These are phyloP conservation scores for Fraxinus platypoda DNA, from an alignment of 305 asterid species.

Conservation along the genomic window DNA sequence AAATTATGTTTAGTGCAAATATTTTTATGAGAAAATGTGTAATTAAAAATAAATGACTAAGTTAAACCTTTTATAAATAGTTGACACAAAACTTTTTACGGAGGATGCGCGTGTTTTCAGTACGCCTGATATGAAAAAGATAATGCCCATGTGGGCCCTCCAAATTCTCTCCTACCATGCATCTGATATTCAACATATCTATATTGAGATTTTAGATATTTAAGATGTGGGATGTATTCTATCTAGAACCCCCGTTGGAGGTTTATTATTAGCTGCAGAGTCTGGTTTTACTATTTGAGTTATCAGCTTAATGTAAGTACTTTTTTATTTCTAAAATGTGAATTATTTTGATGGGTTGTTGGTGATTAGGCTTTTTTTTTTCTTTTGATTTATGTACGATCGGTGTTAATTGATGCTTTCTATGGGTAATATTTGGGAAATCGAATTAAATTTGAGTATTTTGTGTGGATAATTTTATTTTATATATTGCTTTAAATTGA, in stretches of 20 bases:
- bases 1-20: neutral
- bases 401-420: conserved; percentile 16
- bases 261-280: conserved; percentile 17
- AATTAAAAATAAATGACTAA: neutral
- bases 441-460: neutral
- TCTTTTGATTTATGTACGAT: neutral
- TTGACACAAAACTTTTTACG: neutral
- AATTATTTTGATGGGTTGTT: neutral
- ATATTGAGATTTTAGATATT: neutral
- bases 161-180: conserved; percentile 31
- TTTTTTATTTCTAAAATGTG: conserved; percentile 11
- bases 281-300: conserved; percentile 20
- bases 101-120: conserved; percentile 38
- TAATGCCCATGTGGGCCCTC: conserved; percentile 23
- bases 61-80: too few relatives aligned
- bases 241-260: conserved; percentile 23
- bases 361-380: conserved; percentile 5
- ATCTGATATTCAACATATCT: conserved; percentile 15
- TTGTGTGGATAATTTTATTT: neutral
- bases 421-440: conserved; percentile 8
- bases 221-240: neutral
- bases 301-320: conserved; percentile 40
- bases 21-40: neutral
- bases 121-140: conserved; percentile 22
- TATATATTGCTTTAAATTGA: conserved; percentile 3